A percentile compares a stretch with the other conserved stretches of the same genome.
Conservation (phyloP, 176 grass and related monocot species). For the Chloris gayana region DNA sequence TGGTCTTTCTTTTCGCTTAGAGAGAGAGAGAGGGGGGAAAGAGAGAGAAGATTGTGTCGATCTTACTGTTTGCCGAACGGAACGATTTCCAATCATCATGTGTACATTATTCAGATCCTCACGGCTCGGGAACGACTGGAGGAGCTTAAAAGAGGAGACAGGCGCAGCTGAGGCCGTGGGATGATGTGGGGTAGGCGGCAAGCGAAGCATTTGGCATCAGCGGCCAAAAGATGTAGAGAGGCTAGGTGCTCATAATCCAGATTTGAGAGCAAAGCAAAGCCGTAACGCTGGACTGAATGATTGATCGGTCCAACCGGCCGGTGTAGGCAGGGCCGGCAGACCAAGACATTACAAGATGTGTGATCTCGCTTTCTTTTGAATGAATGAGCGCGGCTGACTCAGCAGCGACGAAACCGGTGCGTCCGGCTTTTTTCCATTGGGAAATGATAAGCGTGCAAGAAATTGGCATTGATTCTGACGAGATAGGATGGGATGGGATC, state of each 20-base stretch:
- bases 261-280: not conserved
- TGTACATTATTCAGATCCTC: not conserved
- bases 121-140: slow-evolving; percentile 33
- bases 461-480: slow-evolving; percentile 25
- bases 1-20: not conserved
- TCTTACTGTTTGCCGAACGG: not conserved
- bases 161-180: slow-evolving; percentile 22
- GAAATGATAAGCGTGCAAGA: slow-evolving; percentile 13
- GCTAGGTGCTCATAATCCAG: not conserved
- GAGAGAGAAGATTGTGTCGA: not conserved
- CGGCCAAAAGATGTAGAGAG: slow-evolving; percentile 35
- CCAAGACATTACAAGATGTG: not conserved
- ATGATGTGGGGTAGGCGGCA: not conserved
- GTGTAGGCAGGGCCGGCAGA: not conserved
- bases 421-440: not conserved
- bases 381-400: not conserved
- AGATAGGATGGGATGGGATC: not conserved
- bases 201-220: slow-evolving; percentile 26
- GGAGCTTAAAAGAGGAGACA: slow-evolving; percentile 50
- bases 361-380: not conserved
- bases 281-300: not conserved
- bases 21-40: too few species aligned
- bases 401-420: not conserved
- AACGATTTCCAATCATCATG: not conserved
- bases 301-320: not conserved